Evolutionary conservation across 805 yeast species (phyloP).

Genomic region (Candida coquimbonensis): DNA sequence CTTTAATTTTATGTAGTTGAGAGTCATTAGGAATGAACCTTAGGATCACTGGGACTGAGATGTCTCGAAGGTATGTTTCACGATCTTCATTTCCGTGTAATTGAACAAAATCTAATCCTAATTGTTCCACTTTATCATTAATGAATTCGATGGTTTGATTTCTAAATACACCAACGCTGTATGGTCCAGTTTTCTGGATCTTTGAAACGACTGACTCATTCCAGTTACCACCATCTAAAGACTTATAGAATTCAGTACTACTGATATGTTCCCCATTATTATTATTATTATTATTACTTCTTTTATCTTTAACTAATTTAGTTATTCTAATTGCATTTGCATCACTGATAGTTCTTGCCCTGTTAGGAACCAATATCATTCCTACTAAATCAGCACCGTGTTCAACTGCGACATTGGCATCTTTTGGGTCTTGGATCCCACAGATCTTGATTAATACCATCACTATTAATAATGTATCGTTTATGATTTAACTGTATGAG

Average conservation of each 20-base stretch:
- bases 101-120: slow-evolving; percentile 72
- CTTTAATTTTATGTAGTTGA: slow-evolving; percentile 26
- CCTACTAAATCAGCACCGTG: slow-evolving; percentile 77
- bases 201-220: slow-evolving; percentile 10
- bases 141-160: slow-evolving; percentile 72
- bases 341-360: slow-evolving; percentile 60
- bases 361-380: slow-evolving; percentile 76
- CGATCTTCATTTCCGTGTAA: slow-evolving; percentile 74
- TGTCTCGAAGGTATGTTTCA: slow-evolving; percentile 29
- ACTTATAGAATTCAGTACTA: not conserved
- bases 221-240: slow-evolving; percentile 1
- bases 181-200: slow-evolving; percentile 45
- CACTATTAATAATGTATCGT: no score
- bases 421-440: slow-evolving; percentile 63
- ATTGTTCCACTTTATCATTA: slow-evolving; percentile 28
- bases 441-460: slow-evolving; percentile 69
- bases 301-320: not conserved
- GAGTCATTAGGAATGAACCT: slow-evolving; percentile 60
- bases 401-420: slow-evolving; percentile 64
- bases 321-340: slow-evolving; percentile 30
- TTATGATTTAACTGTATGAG: no score
- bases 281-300: slow-evolving; percentile 32
- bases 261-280: slow-evolving; percentile 1
- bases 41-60: slow-evolving; percentile 57
- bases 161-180: slow-evolving; percentile 82